Base-by-base conservation (phyloP, 805 yeast genomes). In the Candida mattraensis region DNA sequence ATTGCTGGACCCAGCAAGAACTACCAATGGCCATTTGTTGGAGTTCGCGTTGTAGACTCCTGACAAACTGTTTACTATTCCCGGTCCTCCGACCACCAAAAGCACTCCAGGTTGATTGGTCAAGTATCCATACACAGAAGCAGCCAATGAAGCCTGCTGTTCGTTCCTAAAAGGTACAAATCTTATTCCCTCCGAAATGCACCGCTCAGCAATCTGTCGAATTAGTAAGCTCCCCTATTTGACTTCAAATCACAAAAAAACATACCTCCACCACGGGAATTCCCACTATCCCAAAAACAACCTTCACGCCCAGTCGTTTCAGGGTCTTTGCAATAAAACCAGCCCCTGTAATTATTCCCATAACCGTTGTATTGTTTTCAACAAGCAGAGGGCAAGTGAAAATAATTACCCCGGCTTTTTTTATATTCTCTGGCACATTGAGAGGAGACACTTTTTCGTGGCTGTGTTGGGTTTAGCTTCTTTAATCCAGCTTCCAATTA, bases 31-130 rank as follows among this genome's bases (percentile, higher is more conserved):
- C 74, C 83, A 79, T 37, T 74, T 67, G 54, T 83, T 83, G 35
- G 72, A 61, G 24, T 63, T 67, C 5, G 87, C 72, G 48, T 82
- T 82, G 49, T 75, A 78, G 2, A 78, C 61, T 41, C 88, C 89
- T 0, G 87, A 75, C 28, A 78, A 48, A 0, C 85, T 80, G 44
- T 82, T 87, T 7, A 82, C 67, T 3, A 82, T 62, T 4, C 88
- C 88, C 0, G 88, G 87, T 0, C 88, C 88, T 20, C 89, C 88
- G 4, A 83, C 88, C 0, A 80, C 83, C 3, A 82, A 63, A 12
- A 79, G 54, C 0, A 82, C 83, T 13, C 84, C 87, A 0, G 88
- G 88, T 40, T 56, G 61, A 1, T 76, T 75, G 4, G 83, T 79
- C 27, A 82, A 52, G 45, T 76, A 82, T 0, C 87, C 87, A 53